Conservation (phyloP, 352 stramenopile genomes). For the Phytophthora fragariaefolia region DNA sequence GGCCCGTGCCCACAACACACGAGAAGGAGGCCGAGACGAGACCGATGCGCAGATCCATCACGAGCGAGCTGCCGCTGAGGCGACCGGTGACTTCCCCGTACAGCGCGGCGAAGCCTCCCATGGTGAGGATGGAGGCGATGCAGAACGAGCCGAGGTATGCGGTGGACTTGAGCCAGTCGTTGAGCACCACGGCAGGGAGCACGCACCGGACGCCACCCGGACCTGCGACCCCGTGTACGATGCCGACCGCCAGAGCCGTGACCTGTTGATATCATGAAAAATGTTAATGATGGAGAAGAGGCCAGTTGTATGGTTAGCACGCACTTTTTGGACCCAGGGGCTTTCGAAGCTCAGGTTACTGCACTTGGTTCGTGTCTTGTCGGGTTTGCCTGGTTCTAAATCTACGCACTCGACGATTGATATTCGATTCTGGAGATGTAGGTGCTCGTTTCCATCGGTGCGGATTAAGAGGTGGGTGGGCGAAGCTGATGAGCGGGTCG, state of each 20-base stretch:
- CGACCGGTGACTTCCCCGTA: constrained; percentile 72
- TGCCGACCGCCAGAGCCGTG: constrained; percentile 73
- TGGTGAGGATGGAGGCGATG: constrained; percentile 80
- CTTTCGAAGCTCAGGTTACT: constrained; percentile 42
- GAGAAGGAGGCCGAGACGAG: not conserved
- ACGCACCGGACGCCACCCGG: constrained; percentile 73
- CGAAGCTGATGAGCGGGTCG: not conserved
- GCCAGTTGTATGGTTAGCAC: not conserved
- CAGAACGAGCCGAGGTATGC: constrained; percentile 89
- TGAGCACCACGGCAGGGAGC: constrained; percentile 35
- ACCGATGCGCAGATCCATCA: not conserved
- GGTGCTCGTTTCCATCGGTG: not conserved
- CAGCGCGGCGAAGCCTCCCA: constrained; percentile 83
- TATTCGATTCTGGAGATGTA: constrained; percentile 28
- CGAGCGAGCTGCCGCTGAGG: constrained; percentile 31
- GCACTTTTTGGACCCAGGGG: constrained; percentile 54
- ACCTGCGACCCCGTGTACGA: constrained; percentile 84
- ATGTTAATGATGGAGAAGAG: not conserved
- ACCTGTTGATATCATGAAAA: constrained; percentile 28
- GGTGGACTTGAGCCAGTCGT: constrained; percentile 61
- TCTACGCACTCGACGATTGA: constrained; percentile 11
- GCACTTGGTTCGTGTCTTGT: constrained; percentile 27
- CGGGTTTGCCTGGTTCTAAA: constrained; percentile 11
- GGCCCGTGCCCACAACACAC: not conserved
- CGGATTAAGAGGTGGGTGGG: not conserved